Evolutionary conservation across 2,329 filamentous ascomycete genomes (phyloP).

Genomic region (Botrytis paeoniae): DNA sequence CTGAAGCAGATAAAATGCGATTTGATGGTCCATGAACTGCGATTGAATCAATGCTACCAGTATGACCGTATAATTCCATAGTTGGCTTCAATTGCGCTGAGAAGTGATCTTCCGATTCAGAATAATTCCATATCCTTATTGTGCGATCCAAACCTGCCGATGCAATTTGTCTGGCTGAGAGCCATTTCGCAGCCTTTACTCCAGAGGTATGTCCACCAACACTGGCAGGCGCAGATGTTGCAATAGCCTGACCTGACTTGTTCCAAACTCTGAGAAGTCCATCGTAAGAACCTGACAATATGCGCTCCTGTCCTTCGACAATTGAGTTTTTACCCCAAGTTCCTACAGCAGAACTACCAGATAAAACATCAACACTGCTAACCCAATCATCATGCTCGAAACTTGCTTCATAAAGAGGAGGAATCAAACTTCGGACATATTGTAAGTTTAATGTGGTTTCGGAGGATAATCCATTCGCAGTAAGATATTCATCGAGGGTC

Average conservation of each 20-base stretch:
- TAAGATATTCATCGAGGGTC: constrained; percentile 86
- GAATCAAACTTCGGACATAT: constrained; percentile 88
- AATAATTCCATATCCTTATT: constrained; percentile 86
- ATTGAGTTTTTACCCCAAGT: constrained; percentile 52
- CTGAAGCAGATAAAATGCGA: constrained; percentile 79
- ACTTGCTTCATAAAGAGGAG: constrained; percentile 82
- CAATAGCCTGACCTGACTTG: constrained; percentile 78
- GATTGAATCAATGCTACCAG: constrained; percentile 68
- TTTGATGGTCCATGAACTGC: constrained; percentile 70
- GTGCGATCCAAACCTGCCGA: constrained; percentile 83
- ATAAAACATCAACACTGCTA: constrained; percentile 78
- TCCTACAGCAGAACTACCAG: constrained; percentile 59
- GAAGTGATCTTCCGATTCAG: constrained; percentile 59
- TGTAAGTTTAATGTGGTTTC: constrained; percentile 86
- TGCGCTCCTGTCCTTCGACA: constrained; percentile 60
- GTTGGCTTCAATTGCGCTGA: constrained; percentile 60
- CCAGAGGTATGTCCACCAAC: constrained; percentile 73
- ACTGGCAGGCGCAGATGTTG: constrained; percentile 64
- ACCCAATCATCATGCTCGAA: constrained; percentile 99
- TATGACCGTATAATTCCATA: constrained; percentile 82
- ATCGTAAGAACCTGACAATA: constrained; percentile 93
- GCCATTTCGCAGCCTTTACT: constrained; percentile 79
- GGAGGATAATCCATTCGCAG: constrained; percentile 78
- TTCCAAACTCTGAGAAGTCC: constrained; percentile 88
- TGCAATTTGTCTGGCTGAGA: constrained; percentile 73